Conservation (phyloP, 139 green algal genomes). For the Marvania coccoides region DNA sequence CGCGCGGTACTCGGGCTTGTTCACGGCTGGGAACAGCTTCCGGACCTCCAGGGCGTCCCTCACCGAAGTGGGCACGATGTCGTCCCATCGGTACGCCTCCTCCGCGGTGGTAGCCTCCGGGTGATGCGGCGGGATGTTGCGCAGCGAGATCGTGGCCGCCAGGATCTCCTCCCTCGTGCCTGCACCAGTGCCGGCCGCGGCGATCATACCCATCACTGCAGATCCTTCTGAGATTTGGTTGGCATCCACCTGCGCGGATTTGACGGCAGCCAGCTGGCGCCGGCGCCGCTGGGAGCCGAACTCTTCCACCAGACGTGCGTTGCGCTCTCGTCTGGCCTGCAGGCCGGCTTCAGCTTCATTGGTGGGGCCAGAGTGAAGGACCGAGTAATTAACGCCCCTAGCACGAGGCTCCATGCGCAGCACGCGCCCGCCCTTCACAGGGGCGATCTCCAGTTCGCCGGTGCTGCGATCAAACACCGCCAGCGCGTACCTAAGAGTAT, state of each 20-base stretch:
- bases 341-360: not conserved
- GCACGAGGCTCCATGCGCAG: conserved; percentile 31
- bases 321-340: conserved; percentile 4
- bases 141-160: conserved; percentile 3
- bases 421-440: conserved; percentile 9
- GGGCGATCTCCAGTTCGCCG: conserved; percentile 13
- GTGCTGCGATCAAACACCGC: conserved; percentile 10
- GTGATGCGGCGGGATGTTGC: conserved; percentile 42
- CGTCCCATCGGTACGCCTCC: conserved; percentile 31
- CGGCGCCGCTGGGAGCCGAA: conserved; percentile 39
- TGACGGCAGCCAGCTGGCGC: conserved; percentile 17
- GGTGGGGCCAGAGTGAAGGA: not conserved
- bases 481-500: conserved; percentile 31
- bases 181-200: not conserved
- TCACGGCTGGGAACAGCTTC: conserved; percentile 22
- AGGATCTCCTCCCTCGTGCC: conserved; percentile 22
- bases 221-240: conserved; percentile 14
- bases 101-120: conserved; percentile 14
- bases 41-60: conserved; percentile 17
- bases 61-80: conserved; percentile 13
- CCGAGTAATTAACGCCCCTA: conserved; percentile 6
- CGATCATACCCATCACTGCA: conserved; percentile 20
- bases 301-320: conserved; percentile 30
- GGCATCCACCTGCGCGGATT: conserved; percentile 19
- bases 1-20: conserved; percentile 7